Evolutionary conservation across 129 eudicot genomes (phyloP).

Genomic region (Centaurea solstitialis): DNA sequence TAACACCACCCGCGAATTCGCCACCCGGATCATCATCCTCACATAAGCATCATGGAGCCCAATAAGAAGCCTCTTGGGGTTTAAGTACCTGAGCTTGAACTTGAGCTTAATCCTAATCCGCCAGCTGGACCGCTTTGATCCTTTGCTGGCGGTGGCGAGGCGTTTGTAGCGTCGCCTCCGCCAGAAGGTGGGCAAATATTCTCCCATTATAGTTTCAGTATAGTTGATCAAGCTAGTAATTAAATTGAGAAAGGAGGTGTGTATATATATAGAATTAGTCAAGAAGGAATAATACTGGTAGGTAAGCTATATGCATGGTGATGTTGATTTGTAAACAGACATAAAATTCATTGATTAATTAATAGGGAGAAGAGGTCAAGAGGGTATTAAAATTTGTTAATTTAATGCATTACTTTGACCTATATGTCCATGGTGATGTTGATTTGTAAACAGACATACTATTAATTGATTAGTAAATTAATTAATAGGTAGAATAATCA

Average conservation of each 20-base stretch:
- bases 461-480: no score
- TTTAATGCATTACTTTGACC: no score
- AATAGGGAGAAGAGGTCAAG: no score
- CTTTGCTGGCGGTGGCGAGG: constrained; percentile 18
- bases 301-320: no score
- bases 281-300: no score
- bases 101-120: constrained; percentile 46
- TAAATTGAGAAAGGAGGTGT: background rate
- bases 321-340: no score
- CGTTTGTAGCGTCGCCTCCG: constrained; percentile 54
- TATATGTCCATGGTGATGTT: no score
- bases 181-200: constrained; percentile 49
- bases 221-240: background rate
- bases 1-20: constrained; percentile 23
- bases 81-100: constrained; percentile 51
- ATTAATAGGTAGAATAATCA: no score
- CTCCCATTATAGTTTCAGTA: constrained; percentile 38
- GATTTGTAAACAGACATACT: background rate
- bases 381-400: no score
- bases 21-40: constrained; percentile 62
- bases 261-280: background rate
- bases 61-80: constrained; percentile 57
- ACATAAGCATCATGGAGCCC: constrained; percentile 66
- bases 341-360: no score
- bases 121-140: constrained; percentile 51